Percentiles rank a stretch among this genome's conserved stretches.
These are phyloP conservation scores for Fusarium staphyleae DNA, from an alignment of 2,329 filamentous ascomycete species.

Conservation along the genomic window DNA sequence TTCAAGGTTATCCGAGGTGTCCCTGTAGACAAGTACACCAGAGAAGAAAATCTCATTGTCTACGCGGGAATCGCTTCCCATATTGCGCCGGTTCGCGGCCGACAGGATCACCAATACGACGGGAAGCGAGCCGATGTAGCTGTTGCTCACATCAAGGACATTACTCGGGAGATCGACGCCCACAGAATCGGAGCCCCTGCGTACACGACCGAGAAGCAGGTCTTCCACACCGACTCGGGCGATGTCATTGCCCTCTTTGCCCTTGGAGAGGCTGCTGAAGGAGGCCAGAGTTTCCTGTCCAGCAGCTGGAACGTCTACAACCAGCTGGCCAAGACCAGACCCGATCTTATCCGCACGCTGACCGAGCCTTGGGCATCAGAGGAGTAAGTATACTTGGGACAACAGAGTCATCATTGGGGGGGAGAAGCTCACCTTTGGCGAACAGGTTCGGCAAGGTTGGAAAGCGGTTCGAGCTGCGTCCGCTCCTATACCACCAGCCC, in stretches of 20 bases:
- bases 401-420: too few relatives aligned
- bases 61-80: slow-evolving; percentile 66
- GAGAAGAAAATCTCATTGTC: slow-evolving; percentile 64
- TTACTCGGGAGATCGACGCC: slow-evolving; percentile 28
- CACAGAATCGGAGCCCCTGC: slow-evolving; percentile 2
- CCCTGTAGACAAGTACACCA: slow-evolving; percentile 56
- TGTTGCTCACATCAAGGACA: slow-evolving; percentile 58
- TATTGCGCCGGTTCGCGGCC: slow-evolving; percentile 59
- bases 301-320: slow-evolving; percentile 69
- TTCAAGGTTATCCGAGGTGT: slow-evolving; percentile 68
- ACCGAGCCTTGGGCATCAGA: slow-evolving; percentile 57
- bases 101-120: slow-evolving; percentile 56
- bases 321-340: slow-evolving; percentile 63
- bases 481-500: slow-evolving; percentile 64
- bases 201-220: slow-evolving; percentile 7
- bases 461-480: slow-evolving; percentile 55
- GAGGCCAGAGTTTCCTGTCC: slow-evolving; percentile 65
- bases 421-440: too few relatives aligned
- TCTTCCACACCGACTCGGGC: slow-evolving; percentile 40
- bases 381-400: slow-evolving; percentile 43
- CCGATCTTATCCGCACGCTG: slow-evolving; percentile 66
- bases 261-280: slow-evolving; percentile 58
- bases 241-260: slow-evolving; percentile 67
- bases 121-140: slow-evolving; percentile 54
- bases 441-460: slow-evolving; percentile 58